Percentiles rank a stretch among this genome's conserved stretches.
phyloP scores from a whole-genome alignment of 2,329 filamentous ascomycete species.

The Endoconidiophora polonica region DNA sequence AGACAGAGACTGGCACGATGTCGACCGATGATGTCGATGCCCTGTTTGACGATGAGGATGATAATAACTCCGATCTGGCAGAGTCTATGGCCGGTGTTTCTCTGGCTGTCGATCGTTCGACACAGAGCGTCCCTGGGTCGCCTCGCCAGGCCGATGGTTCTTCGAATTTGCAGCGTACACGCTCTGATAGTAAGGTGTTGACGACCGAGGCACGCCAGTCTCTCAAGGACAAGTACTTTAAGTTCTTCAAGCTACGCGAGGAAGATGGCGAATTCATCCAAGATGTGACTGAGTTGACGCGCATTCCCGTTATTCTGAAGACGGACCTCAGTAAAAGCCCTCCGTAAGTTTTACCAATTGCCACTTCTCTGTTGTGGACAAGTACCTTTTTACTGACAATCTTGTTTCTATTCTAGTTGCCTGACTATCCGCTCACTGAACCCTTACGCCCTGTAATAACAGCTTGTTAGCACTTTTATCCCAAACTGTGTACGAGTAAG shows the following conservation, averaged over 20 bases:
- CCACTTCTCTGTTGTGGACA: neutral
- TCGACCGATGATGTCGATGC: constrained; percentile 86
- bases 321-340: constrained; percentile 97
- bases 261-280: constrained; percentile 94
- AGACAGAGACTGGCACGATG: constrained; percentile 88
- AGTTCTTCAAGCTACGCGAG: constrained; percentile 75
- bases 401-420: constrained; percentile 36
- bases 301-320: constrained; percentile 95
- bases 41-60: constrained; percentile 87
- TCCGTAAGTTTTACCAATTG: constrained; percentile 54
- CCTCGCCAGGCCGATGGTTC: constrained; percentile 54
- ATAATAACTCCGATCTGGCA: constrained; percentile 63
- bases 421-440: constrained; percentile 72
- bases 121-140: constrained; percentile 87
- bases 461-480: neutral
- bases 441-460: constrained; percentile 47
- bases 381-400: constrained; percentile 22
- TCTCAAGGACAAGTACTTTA: constrained; percentile 93
- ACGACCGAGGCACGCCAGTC: constrained; percentile 61
- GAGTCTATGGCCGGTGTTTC: constrained; percentile 86
- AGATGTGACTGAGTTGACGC: constrained; percentile 93
- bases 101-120: constrained; percentile 61
- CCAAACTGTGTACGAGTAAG: constrained; percentile 9
- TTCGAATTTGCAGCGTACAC: constrained; percentile 59
- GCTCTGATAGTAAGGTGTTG: constrained; percentile 84